Evolutionary conservation across 78 protist genomes (phyloP), one percentile per base, ranked within the genome.

Genomic region (Monocercomonoides exilis): DNA sequence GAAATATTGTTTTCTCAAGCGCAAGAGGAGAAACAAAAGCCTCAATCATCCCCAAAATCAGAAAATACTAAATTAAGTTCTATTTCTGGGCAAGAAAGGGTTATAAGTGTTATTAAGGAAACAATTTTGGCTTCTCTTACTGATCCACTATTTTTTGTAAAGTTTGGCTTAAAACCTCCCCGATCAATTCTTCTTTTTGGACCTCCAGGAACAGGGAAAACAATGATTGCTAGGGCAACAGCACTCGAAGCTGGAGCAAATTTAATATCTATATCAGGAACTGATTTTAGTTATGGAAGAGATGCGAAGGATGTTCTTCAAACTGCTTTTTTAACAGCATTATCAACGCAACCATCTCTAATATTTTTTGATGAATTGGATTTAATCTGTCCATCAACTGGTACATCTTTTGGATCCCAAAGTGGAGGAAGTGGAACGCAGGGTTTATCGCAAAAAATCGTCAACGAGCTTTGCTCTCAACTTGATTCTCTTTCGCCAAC

Each of bases 161-260:
- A 2, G 2, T 5, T 70, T 1, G 91, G 91, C 41, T 43, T 89
- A 3, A 35, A 43, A 2, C 86, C 91, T 0, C 89, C 91, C 42
- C 81, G 79, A 11, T 91, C 92, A 34, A 81, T 92, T 5, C 81
- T 92, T 1, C 87, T 92, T n/a, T 88, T 82, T 85, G 93, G 92
- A 33, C 92, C 92, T 1, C 94, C 94, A 2, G 94, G 91, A 41
- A 81, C 81, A 38, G 81, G 89, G 29, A 89, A 89, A 54, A 89
- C 91, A 3, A 2, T 89, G 1, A 5, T 85, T 1, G 91, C 91
- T 32, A 43, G 84, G 54, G 88, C 91, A n/a, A 29, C 84, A 43
- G 91, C 91, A 5, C 2, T 82, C 38, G 81, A 82, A 38, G 44
- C 81, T 29, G 21, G 35, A 1, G 3, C 84, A 43, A 42, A 44